Conservation (phyloP, 2,329 filamentous ascomycete genomes). For the Elsinoe batatas region DNA sequence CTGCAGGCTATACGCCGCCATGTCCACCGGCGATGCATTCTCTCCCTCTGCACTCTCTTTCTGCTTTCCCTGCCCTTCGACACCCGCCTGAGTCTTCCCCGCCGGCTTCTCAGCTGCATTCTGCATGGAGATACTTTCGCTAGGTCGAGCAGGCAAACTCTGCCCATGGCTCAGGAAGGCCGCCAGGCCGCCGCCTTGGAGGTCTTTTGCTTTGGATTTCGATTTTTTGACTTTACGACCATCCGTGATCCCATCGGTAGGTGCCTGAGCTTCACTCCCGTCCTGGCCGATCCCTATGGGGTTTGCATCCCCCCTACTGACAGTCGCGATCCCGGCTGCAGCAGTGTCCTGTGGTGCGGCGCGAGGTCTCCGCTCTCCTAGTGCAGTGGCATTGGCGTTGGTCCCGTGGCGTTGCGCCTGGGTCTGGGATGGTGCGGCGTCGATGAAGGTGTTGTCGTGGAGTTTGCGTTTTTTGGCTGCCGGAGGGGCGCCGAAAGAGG, state of each 20-base stretch:
- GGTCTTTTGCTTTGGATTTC: neutral
- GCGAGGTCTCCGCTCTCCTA: conserved; percentile 14
- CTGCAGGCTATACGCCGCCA: conserved; percentile 23
- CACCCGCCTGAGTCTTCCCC: neutral
- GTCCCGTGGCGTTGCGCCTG: conserved; percentile 27
- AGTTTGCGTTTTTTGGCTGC: conserved; percentile 58
- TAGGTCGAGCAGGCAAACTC: neutral
- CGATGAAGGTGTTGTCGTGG: conserved; percentile 45
- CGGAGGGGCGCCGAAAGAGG: conserved; percentile 49
- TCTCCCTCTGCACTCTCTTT: neutral
- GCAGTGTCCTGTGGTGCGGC: neutral
- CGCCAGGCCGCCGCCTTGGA: neutral
- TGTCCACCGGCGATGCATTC: neutral
- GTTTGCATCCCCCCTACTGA: neutral
- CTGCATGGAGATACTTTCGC: neutral
- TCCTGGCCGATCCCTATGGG: neutral
- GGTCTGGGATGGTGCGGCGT: conserved; percentile 23
- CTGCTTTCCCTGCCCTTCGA: neutral
- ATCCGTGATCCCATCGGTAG: neutral
- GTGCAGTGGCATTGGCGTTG: conserved; percentile 22
- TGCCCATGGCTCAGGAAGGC: conserved; percentile 8
- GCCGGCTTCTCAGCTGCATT: no score
- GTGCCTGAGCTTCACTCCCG: no score
- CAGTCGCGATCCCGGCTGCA: neutral
- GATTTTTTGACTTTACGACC: neutral